These are phyloP conservation scores for Hypoxylon sp. DNA, from an alignment of 2,329 filamentous ascomycete genomes.

Conservation along the genomic window DNA sequence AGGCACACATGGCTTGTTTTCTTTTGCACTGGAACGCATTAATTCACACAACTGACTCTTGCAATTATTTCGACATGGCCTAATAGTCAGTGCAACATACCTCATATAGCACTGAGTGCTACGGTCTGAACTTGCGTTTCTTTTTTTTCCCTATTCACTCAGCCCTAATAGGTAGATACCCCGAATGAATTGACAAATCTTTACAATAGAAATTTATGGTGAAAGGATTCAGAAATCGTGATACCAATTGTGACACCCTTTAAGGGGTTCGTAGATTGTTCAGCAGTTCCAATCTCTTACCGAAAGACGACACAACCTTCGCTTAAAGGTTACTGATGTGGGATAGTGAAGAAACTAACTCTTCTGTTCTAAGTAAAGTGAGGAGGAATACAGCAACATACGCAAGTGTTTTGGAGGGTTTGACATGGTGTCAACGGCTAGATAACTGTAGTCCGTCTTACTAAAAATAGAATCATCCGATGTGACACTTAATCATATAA, in stretches of 20 bases:
- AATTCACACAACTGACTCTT: slow-evolving; percentile 1
- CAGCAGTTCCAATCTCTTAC: too few relatives aligned
- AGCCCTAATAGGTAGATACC: slow-evolving; percentile 39
- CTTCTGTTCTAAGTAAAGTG: too few relatives aligned
- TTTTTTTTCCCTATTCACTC: slow-evolving; percentile 5
- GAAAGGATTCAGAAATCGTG: too few relatives aligned
- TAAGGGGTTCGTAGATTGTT: too few relatives aligned
- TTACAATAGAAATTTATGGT: slow-evolving; percentile 1
- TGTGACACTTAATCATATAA: neutral
- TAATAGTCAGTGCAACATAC: slow-evolving; percentile 5
- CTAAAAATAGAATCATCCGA: neutral
- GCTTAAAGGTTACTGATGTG: too few relatives aligned
- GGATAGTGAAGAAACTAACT: too few relatives aligned
- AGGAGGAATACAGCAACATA: too few relatives aligned
- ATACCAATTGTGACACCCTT: too few relatives aligned
- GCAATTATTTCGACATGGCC: slow-evolving; percentile 11
- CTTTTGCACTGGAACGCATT: slow-evolving; percentile 14
- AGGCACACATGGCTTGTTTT: slow-evolving; percentile 7
- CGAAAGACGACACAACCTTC: too few relatives aligned
- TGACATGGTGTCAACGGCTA: neutral
- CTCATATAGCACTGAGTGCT: slow-evolving; percentile 7
- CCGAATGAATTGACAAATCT: slow-evolving; percentile 23
- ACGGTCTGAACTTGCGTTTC: slow-evolving; percentile 7
- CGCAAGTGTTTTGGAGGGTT: too few relatives aligned
- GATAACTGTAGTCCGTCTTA: neutral